Evolutionary conservation across 192 early-diverging fungal genomes (phyloP), one percentile per base, ranked within the genome.

Genomic region (Backusella tuberculispora): DNA sequence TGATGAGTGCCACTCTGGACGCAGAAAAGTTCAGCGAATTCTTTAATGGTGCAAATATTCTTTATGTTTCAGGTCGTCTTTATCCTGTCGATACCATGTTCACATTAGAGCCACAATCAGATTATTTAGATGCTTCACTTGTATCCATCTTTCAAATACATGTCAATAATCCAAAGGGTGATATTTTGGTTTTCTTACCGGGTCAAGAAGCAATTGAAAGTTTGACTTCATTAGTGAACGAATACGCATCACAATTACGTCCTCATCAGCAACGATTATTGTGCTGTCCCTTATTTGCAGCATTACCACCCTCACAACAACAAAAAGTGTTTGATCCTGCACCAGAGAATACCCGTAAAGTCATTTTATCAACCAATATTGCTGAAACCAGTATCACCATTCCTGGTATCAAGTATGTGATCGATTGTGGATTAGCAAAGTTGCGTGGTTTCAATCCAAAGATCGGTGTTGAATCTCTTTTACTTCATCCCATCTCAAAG

Each of bases 301-400:
- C 96, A 12, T 88, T 97, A 41, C 96, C 97, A 19, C 88, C 94
- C 2, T 86, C 90, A 6, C 94, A 96, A 44, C 98, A 99, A 76
- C 87, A 94, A 69, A 82, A 83, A 56, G 95, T 98, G 24, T 99
- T 99, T 86, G 90, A 94, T 42, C 90, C 92, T 6, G 89, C 95
- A 12, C 98, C 97, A 3, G 88, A 83, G 34, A 90, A 90, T 37
- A 91, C 91, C 3, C 89, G 98, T 15, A 99, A 99, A 78, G 89
- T 98, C 9, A 94, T 99, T 73, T 83, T 99, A 38, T 89, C 96
- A 0, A 99, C 98, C 1, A 99, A 99, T 79, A 95, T 99, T 80
- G 98, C 98, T 17, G 98, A 99, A 85, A 98, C 98, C 0, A 95
- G 94, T 72, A 92, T 99, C 72, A 99, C 98, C 0, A 97, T 99